These are phyloP conservation scores for Auricularia auricula-judae DNA, from an alignment of 768 basidiomycete species.

Conservation along the genomic window DNA sequence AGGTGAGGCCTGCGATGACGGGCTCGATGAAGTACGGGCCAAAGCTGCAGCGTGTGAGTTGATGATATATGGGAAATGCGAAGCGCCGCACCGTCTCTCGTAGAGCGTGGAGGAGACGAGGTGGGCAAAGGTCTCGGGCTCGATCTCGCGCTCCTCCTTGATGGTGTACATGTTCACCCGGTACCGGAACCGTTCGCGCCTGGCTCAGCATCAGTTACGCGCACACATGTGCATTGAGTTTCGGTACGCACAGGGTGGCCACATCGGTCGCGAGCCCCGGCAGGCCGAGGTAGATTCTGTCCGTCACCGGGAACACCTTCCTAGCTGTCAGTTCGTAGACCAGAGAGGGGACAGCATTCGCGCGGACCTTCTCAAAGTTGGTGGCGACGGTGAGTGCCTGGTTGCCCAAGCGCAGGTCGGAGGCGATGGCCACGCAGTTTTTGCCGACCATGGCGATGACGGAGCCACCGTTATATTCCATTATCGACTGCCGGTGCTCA, in stretches of 20 bases:
- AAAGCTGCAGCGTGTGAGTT: slow-evolving; percentile 33
- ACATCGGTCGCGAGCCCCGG: slow-evolving; percentile 92
- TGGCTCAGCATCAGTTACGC: slow-evolving; percentile 20
- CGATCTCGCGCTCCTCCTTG: slow-evolving; percentile 96
- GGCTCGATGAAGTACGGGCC: slow-evolving; percentile 96
- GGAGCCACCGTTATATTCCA: slow-evolving; percentile 95
- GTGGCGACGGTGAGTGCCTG: slow-evolving; percentile 77
- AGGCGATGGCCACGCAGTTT: slow-evolving; percentile 97
- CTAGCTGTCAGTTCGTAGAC: background rate
- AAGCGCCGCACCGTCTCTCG: slow-evolving; percentile 50
- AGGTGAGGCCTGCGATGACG: slow-evolving; percentile 76
- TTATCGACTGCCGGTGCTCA: slow-evolving; percentile 49
- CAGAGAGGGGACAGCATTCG: background rate
- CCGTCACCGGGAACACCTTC: slow-evolving; percentile 89
- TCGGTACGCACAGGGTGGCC: slow-evolving; percentile 57
- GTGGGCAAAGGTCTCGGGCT: slow-evolving; percentile 92
- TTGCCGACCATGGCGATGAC: slow-evolving; percentile 99
- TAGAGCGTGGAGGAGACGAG: slow-evolving; percentile 93
- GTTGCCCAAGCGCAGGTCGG: slow-evolving; percentile 84
- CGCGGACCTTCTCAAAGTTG: slow-evolving; percentile 84
- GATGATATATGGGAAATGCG: background rate
- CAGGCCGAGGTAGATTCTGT: slow-evolving; percentile 84
- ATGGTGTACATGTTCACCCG: slow-evolving; percentile 99
- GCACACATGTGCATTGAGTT: background rate
- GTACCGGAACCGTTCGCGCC: slow-evolving; percentile 84